These are phyloP conservation scores for Hanseniaspora vineae DNA, from an alignment of 805 yeast species.

Conservation along the genomic window DNA sequence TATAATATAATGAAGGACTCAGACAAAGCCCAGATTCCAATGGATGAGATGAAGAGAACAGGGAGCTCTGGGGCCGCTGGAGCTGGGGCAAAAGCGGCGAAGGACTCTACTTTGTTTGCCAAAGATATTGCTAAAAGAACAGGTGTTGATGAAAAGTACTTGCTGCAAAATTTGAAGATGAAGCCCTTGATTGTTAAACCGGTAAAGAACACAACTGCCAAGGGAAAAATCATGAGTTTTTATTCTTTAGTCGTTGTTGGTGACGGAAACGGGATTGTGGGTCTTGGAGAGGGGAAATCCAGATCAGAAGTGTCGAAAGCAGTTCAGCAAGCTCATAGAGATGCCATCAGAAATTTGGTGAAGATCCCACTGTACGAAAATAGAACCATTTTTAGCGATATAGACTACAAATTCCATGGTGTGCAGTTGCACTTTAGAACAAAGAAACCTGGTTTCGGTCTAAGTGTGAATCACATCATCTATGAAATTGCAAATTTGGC, in stretches of 20 bases:
- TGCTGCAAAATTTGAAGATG: constrained; percentile 40
- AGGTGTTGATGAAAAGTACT: constrained; percentile 50
- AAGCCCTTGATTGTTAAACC: constrained; percentile 62
- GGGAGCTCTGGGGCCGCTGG: neutral
- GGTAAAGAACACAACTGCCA: constrained; percentile 83
- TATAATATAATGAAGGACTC: constrained; percentile 8
- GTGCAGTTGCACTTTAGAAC: constrained; percentile 70
- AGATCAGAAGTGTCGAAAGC: constrained; percentile 66
- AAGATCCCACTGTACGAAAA: constrained; percentile 80
- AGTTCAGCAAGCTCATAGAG: constrained; percentile 77
- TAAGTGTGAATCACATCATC: constrained; percentile 80
- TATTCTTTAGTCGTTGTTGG: constrained; percentile 86
- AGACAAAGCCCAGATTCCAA: constrained; percentile 9
- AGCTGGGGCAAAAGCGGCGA: neutral
- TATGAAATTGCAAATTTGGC: constrained; percentile 86
- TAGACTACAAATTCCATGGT: constrained; percentile 77
- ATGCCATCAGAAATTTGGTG: constrained; percentile 75
- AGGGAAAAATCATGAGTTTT: constrained; percentile 76
- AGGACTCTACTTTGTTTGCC: neutral
- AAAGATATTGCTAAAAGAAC: constrained; percentile 35
- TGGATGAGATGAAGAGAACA: constrained; percentile 13
- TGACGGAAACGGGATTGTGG: constrained; percentile 85
- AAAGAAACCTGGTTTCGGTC: constrained; percentile 88
- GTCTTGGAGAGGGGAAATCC: constrained; percentile 91
- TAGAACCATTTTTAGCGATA: constrained; percentile 78